Base-by-base conservation (phyloP, 2,329 filamentous ascomycete genomes). In the Onygena corvina region DNA sequence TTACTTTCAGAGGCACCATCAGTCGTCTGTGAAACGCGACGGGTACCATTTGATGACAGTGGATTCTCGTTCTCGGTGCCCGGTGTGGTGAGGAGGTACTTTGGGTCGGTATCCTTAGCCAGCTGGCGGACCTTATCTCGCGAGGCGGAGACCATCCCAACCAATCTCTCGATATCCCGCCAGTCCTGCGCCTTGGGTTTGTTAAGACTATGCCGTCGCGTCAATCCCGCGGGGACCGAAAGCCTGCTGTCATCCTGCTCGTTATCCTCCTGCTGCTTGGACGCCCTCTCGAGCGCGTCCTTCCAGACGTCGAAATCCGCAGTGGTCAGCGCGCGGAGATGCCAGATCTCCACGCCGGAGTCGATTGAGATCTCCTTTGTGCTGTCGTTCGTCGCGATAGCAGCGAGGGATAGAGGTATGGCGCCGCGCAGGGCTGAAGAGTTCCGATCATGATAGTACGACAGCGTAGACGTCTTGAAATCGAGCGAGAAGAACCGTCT, bases 321-420 rank as follows among this genome's bases (percentile, higher is more conserved):
- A 46, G 80, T 77, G 58, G 86, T 94, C 46, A 77, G 79, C 2
- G 92, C 87, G 59, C 82, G 83, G 25, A 98, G 72, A 68, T 96
- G 92, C 92, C 92, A 98, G 21, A 98, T 81, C 66, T 98, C 92
- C 2, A 92, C 89, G 1, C 92, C 92, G 0, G 92, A 96, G 64
- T 98, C 92, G 50, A 98, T 92, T 35, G 84, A 94, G 48, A 98
- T 94, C 65, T 96, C 90, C 55, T 88, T 79, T 31, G 85, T 80
- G 60, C 85, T 80, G 64, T 92, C 86, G 61, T 94, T 89, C 5
- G 87, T 87, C 2, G 89, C 86, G 52, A 98, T 84, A 3, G 87
- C 92, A 12, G 92, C 92, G 47, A 98, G 71, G 21, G 87, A 92
- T 6, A 98, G 74, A 0, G 92, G 92, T 47, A 98, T 92, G 5